phyloP scores from a whole-genome alignment of 176 grass and related monocot species.

The Coix lacrymajobi region DNA sequence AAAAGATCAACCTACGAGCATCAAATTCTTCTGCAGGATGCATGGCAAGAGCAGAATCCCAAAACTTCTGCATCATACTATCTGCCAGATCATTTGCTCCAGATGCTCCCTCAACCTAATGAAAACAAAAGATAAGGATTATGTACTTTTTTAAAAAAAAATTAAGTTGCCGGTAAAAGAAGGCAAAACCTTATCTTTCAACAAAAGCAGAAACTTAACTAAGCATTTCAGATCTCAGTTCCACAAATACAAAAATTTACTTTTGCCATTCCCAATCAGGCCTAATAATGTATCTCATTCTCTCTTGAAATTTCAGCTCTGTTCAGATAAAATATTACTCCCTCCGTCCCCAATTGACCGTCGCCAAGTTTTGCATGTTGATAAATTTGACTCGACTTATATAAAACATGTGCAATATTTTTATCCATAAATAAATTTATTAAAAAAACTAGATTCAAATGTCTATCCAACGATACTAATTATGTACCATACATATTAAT shows the following conservation, averaged over 20 bases:
- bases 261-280: neutral
- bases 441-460: too few species aligned
- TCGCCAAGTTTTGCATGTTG: too few species aligned
- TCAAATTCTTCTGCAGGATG: conserved; percentile 60
- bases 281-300: neutral
- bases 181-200: neutral
- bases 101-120: conserved; percentile 30
- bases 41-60: conserved; percentile 69
- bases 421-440: too few species aligned
- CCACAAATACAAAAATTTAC: neutral
- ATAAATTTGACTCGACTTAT: too few species aligned
- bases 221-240: neutral
- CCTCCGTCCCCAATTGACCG: too few species aligned
- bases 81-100: conserved; percentile 51
- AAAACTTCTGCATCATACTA: conserved; percentile 78
- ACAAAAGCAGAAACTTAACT: neutral
- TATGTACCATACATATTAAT: neutral
- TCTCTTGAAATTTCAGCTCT: neutral
- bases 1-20: conserved; percentile 43
- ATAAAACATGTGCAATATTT: too few species aligned
- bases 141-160: neutral
- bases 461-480: too few species aligned
- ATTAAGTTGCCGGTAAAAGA: neutral
- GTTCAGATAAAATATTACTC: neutral
- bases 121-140: neutral